Base-by-base conservation (phyloP, 768 basidiomycete species). In the Tricholoma sp. region DNA sequence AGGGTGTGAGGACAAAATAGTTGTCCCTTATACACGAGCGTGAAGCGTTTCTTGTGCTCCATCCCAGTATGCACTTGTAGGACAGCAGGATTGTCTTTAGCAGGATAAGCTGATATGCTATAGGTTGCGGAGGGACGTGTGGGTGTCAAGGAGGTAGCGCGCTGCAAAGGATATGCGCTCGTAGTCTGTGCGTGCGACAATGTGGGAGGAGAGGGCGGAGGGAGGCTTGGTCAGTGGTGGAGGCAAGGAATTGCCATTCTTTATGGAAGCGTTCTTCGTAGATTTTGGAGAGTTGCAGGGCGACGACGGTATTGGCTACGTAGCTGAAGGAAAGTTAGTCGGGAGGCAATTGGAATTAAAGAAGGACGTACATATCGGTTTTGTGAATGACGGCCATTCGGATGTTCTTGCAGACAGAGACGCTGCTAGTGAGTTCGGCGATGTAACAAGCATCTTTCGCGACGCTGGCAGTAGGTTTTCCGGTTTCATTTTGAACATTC, bases 121-220 rank as follows among this genome's bases (percentile, higher is more conserved):
- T 0, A 86, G 86, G 64, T 92, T 89, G 17, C 94, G 79, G 13
- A 98, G 78, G 2, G 96, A 96, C 0, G 96, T 99, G 65, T 98
- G 95, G 0, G 96, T 96, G 70, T 99, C 94, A 50, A 99, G 80
- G 13, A 99, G 83, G 70, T 98, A 86, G 24, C 96, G 81, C 0
- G 93, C 93, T 1, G 91, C 87, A 71, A 99, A 98, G 6, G 91
- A 82, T 59, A 98, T 91, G 96, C 96, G 98, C 70, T 99, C 97
- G 53, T 86, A 75, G 63, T 95, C 93, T 0, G 94, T 17, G 87
- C 83, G 80, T 6, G 86, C 77, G 31, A 83, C 81, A 83, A 98
- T 89, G 24, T 24, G 24, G 4, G 24, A 24, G 24, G 24, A 24
- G 78, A 24, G 4, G 34, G 78, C 73, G 24, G 89, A 98, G 82